Evolutionary conservation across 331 rosid species (phyloP).

Genomic region (Rosa hybrid): DNA sequence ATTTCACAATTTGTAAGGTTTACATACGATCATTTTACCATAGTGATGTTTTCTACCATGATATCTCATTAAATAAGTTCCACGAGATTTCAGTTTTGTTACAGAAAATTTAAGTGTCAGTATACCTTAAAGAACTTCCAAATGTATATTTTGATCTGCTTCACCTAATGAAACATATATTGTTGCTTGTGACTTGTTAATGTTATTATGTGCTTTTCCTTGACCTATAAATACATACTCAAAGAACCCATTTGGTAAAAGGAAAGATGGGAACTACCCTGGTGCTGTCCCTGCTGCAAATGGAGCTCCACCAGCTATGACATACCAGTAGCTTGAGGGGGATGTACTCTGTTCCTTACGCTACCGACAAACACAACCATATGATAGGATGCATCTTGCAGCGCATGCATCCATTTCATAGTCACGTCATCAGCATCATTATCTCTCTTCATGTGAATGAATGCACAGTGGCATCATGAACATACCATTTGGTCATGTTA

Average conservation of each 20-base stretch:
- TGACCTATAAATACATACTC: constrained; percentile 74
- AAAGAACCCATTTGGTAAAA: constrained; percentile 94
- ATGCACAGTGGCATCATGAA: constrained; percentile 86
- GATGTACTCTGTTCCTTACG: constrained; percentile 96
- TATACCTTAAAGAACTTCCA: background rate
- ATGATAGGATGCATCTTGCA: constrained; percentile 99
- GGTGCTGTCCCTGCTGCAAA: constrained; percentile 55
- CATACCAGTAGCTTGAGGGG: constrained; percentile 96
- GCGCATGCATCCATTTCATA: constrained; percentile 99
- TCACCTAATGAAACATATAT: background rate
- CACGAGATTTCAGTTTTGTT: background rate
- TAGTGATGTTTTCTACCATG: background rate
- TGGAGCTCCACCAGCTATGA: constrained; percentile 75
- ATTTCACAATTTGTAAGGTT: background rate
- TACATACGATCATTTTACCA: background rate
- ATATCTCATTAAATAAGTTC: background rate
- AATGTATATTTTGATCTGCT: background rate
- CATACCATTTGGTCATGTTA: constrained; percentile 86
- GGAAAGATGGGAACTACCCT: constrained; percentile 70
- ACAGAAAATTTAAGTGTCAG: background rate
- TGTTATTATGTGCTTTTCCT: constrained; percentile 44
- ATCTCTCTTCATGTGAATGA: constrained; percentile 82
- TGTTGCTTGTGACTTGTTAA: background rate
- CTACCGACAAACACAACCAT: constrained; percentile 63
- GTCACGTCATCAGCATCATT: constrained; percentile 92